Evolutionary conservation across 371 early-diverging fungal species (phyloP).

Genomic region (Rhizoclosmatium hyalinum): DNA sequence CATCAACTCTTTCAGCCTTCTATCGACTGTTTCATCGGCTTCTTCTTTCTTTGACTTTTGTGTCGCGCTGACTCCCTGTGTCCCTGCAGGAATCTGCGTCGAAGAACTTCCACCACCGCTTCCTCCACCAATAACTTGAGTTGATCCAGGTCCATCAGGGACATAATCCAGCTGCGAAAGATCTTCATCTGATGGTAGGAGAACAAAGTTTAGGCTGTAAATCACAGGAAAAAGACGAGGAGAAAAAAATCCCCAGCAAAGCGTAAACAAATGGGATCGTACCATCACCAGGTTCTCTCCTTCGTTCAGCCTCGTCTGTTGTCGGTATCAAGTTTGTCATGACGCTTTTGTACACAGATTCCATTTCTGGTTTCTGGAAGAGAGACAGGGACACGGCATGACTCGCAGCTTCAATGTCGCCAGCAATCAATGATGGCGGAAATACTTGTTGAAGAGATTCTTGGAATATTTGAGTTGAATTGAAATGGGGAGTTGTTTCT

Average conservation of each 20-base stretch:
- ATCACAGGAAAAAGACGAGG: neutral
- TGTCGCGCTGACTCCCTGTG: neutral
- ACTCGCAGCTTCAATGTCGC: neutral
- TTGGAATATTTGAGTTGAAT: neutral
- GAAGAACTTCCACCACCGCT: no score
- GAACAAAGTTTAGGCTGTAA: neutral
- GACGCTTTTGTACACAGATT: neutral
- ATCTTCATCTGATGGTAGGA: neutral
- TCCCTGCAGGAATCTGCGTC: neutral
- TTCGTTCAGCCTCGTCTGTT: neutral
- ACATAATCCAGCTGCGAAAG: neutral
- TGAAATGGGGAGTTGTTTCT: neutral
- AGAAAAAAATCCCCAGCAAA: neutral
- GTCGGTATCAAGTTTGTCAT: neutral
- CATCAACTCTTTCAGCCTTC: conserved; percentile 1
- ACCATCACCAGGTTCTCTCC: neutral
- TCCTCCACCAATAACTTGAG: neutral
- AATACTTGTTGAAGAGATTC: neutral
- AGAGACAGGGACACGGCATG: neutral
- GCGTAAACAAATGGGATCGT: neutral
- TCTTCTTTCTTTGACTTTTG: conserved; percentile 6
- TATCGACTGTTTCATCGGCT: conserved; percentile 7
- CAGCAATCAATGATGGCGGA: neutral
- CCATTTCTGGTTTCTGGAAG: neutral
- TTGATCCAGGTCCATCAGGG: neutral